Percentiles rank a stretch among this genome's conserved stretches.
Conservation (phyloP, 2,329 filamentous ascomycete genomes). For the Allantophomopsis lycopodina region DNA sequence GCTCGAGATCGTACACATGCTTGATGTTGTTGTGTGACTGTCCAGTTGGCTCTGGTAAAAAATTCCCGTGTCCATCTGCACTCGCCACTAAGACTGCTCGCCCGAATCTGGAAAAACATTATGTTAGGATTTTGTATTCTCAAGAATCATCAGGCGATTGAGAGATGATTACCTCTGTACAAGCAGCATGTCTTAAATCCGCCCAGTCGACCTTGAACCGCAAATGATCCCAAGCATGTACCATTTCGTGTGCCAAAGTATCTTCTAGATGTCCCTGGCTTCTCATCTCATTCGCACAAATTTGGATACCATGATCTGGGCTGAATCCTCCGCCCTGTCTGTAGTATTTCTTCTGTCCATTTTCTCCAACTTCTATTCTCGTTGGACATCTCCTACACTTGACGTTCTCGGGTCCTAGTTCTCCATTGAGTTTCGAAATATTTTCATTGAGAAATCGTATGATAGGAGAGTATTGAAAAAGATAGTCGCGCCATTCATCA, state of each 20-base stretch:
- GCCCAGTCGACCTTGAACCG: constrained; percentile 79
- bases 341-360: constrained; percentile 34
- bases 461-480: constrained; percentile 72
- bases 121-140: constrained; percentile 6
- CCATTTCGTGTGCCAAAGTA: constrained; percentile 92
- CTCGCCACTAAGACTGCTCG: constrained; percentile 84
- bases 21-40: constrained; percentile 83
- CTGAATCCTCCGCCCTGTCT: constrained; percentile 69
- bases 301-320: constrained; percentile 71
- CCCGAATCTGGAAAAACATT: constrained; percentile 54
- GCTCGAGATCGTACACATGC: constrained; percentile 78
- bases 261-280: constrained; percentile 78
- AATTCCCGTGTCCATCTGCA: constrained; percentile 84
- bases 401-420: constrained; percentile 62
- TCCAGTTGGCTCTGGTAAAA: constrained; percentile 74
- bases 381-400: constrained; percentile 67
- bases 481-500: constrained; percentile 71
- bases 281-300: constrained; percentile 85
- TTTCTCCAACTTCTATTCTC: constrained; percentile 25
- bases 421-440: constrained; percentile 65
- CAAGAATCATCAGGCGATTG: neutral
- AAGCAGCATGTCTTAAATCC: constrained; percentile 80
- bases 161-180: constrained; percentile 57
- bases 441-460: constrained; percentile 79
- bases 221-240: constrained; percentile 90